phyloP scores from a whole-genome alignment of 2,329 filamentous ascomycete species.

The Alternaria sp. region DNA sequence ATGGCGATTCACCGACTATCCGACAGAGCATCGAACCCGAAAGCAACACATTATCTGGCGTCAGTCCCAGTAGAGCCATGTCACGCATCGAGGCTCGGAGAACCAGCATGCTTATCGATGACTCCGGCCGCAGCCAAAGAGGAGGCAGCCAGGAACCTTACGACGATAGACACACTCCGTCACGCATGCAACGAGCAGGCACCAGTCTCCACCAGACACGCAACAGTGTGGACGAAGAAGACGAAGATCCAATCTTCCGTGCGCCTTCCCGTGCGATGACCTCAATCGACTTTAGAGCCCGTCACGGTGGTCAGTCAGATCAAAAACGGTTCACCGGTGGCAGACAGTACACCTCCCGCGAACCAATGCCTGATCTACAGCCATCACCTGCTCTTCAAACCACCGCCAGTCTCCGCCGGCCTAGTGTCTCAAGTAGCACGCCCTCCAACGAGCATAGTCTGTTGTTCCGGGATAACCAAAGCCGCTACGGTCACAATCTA shows the following conservation, averaged over 20 bases:
- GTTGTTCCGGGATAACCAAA: conserved; percentile 33
- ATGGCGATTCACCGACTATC: conserved; percentile 43
- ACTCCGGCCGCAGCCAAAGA: conserved; percentile 27
- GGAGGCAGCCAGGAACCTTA: conserved; percentile 40
- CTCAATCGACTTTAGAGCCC: conserved; percentile 46
- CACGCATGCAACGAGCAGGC: conserved; percentile 45
- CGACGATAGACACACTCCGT: conserved; percentile 27
- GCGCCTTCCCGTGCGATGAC: conserved; percentile 58
- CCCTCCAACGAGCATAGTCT: conserved; percentile 34
- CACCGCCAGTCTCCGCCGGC: conserved; percentile 37
- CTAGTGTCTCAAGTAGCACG: conserved; percentile 31
- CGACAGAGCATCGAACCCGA: conserved; percentile 46
- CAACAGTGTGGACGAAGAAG: conserved; percentile 40
- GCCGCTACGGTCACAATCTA: conserved; percentile 31
- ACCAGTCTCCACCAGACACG: conserved; percentile 49
- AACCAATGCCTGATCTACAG: conserved; percentile 46
- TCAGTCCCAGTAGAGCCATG: conserved; percentile 47
- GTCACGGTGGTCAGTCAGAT: conserved; percentile 26
- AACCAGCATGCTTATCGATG: conserved; percentile 36
- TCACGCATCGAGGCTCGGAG: conserved; percentile 55
- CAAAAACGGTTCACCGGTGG: conserved; percentile 29
- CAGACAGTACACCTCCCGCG: conserved; percentile 46
- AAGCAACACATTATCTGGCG: conserved; percentile 35
- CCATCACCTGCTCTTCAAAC: conserved; percentile 39
- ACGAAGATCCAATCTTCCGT: conserved; percentile 49